Base-by-base conservation (phyloP, 805 yeast genomes). In the Metschnikowia shivogae region DNA sequence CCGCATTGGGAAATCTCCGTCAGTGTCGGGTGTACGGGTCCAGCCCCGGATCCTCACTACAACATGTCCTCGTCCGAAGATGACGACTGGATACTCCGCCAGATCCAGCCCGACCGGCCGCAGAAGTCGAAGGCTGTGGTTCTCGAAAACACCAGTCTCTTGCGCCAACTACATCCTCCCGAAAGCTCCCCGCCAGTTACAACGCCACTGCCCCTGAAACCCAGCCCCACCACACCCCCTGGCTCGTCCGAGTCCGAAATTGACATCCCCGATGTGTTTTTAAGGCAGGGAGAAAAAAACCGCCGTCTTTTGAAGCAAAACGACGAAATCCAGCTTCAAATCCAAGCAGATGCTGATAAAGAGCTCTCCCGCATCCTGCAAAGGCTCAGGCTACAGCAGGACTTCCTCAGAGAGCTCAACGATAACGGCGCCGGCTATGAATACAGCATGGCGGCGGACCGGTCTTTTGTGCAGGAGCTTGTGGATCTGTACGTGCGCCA, bases 181-280 rank as follows among this genome's bases (percentile, higher is more conserved):
- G 13, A 29, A 7, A 6, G 27, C 29, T n/a, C 26, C 5, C 28
- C 12, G 6, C 24, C 27, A 17, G 7, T 17, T n/a, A 6, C 34
- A 6, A 9, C 35, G 6, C 22, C 29, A 4, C 20, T 10, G 17
- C 11, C 42, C 3, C 29, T 22, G 31, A 20, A 20, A 0, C 26
- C 9, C 8, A 14, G 1, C 19, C 2, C 26, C 14, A 8, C 12
- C 26, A 7, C 32, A 13, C 2, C 9, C 6, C 3, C 27, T 9
- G 40, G 20, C 17, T 38, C 42, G 4, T 20, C 35, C 6, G 34
- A 8, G 4, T 30, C 42, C 8, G 34, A 38, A 12, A 24, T 63
- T 3, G 47, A 43, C 6, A 47, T 68, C 19, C 72, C 73, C 1
- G 41, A 61, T 11, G 54, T 67, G 3, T 68, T 67, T 43, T 52